Conservation (phyloP, 2,329 filamentous ascomycete genomes). For the Fusarium vanettenii region DNA sequence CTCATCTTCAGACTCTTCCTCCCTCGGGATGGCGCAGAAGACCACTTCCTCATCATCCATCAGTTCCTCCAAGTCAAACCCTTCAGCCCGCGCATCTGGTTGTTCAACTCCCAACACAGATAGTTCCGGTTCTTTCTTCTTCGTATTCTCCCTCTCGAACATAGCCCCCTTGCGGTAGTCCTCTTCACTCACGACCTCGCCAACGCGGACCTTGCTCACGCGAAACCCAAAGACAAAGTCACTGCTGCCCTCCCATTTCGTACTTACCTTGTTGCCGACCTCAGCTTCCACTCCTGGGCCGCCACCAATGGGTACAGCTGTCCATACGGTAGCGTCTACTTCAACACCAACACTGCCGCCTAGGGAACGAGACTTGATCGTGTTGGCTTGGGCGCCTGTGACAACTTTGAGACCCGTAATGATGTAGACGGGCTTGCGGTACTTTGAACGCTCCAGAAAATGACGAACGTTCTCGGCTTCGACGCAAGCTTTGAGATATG, state of each 20-base stretch:
- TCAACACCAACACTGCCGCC: background rate
- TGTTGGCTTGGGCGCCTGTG: constrained; percentile 3
- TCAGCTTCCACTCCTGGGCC: background rate
- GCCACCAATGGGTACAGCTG: background rate
- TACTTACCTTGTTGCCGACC: background rate
- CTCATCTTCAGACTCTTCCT: background rate
- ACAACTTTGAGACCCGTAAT: constrained; percentile 22
- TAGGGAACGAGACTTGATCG: background rate
- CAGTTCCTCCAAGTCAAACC: constrained; percentile 1
- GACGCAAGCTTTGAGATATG: constrained; percentile 15
- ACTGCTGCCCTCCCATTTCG: constrained; percentile 8
- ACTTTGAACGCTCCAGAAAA: background rate
- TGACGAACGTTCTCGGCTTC: background rate
- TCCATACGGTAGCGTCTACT: background rate
- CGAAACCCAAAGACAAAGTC: constrained; percentile 28
- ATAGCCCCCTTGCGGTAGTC: constrained; percentile 3
- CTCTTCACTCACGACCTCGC: background rate
- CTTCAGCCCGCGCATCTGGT: background rate
- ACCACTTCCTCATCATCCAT: constrained; percentile 4
- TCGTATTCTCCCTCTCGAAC: background rate
- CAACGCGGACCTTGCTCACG: constrained; percentile 1
- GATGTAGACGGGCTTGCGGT: constrained; percentile 20
- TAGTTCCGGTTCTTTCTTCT: background rate
- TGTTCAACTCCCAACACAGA: background rate
- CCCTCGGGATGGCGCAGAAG: background rate